phyloP scores from a whole-genome alignment of 805 yeast genomes.

The Cyberlindnera saturnus region DNA sequence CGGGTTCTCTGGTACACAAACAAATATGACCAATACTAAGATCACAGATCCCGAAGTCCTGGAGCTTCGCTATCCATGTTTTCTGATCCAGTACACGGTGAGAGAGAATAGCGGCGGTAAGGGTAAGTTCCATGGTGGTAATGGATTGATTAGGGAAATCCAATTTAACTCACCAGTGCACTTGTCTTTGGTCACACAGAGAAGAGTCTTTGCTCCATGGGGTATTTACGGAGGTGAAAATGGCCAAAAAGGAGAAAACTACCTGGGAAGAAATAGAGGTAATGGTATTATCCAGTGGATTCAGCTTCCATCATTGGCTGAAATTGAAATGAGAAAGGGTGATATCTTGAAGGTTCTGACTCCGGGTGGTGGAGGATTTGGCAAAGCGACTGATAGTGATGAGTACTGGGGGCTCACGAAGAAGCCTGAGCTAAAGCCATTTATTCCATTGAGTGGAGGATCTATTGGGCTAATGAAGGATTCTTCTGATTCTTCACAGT shows the following conservation, averaged over 20 bases:
- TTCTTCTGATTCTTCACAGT: conserved; percentile 16
- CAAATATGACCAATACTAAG: conserved; percentile 48
- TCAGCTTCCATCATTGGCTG: conserved; percentile 28
- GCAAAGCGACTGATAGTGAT: conserved; percentile 26
- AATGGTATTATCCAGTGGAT: conserved; percentile 29
- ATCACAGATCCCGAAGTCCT: conserved; percentile 51
- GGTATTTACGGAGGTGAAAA: conserved; percentile 49
- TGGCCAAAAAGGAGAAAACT: conserved; percentile 43
- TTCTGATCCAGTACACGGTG: conserved; percentile 38
- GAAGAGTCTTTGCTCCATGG: conserved; percentile 49
- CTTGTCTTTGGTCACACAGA: conserved; percentile 41
- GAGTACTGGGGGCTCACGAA: conserved; percentile 21
- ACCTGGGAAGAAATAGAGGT: conserved; percentile 28
- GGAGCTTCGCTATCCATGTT: conserved; percentile 46
- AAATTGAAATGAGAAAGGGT: conserved; percentile 30
- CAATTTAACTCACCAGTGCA: conserved; percentile 37
- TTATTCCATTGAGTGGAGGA: conserved; percentile 22
- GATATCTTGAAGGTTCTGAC: conserved; percentile 32
- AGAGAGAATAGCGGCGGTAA: conserved; percentile 43
- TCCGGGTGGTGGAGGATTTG: conserved; percentile 44
- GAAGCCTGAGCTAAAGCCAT: conserved; percentile 1
- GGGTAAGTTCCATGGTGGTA: conserved; percentile 44
- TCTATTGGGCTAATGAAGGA: conserved; percentile 16
- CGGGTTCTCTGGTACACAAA: conserved; percentile 48
- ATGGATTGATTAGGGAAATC: conserved; percentile 45